Percentiles rank a stretch among this genome's conserved stretches.
Evolutionary conservation across 371 early-diverging fungal species (phyloP).

Genomic region (Mortierella sp.): DNA sequence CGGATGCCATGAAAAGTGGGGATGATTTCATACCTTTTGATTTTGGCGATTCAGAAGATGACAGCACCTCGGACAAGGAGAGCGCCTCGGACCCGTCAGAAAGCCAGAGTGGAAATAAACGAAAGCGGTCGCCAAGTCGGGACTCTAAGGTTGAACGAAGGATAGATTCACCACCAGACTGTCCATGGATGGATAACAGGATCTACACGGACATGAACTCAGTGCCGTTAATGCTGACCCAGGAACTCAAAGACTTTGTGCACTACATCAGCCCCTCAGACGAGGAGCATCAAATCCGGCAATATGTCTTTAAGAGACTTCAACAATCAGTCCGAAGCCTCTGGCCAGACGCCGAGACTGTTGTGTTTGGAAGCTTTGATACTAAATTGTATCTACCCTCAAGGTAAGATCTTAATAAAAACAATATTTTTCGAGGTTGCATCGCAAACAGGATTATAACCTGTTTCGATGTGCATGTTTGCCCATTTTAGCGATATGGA

Average conservation of each 20-base stretch:
- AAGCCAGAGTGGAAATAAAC: neutral
- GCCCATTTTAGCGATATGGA: constrained; percentile 51
- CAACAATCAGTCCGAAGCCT: constrained; percentile 57
- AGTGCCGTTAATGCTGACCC: constrained; percentile 58
- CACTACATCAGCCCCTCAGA: constrained; percentile 82
- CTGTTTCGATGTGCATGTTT: too few species aligned
- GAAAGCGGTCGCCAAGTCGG: neutral
- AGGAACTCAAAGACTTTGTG: constrained; percentile 80
- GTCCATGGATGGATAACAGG: constrained; percentile 52
- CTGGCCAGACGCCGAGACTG: constrained; percentile 60
- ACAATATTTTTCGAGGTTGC: too few species aligned
- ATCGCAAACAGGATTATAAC: too few species aligned
- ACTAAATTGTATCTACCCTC: constrained; percentile 88
- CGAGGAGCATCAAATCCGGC: constrained; percentile 82
- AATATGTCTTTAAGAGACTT: constrained; percentile 73
- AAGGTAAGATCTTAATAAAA: constrained; percentile 59
- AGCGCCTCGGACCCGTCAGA: neutral
- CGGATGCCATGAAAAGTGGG: neutral
- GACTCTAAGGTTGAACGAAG: neutral
- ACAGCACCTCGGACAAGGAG: too few species aligned
- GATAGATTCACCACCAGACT: constrained; percentile 11
- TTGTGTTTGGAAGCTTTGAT: constrained; percentile 89
- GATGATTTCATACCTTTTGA: neutral
- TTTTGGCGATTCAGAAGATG: neutral
- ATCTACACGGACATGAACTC: constrained; percentile 20